Evolutionary conservation across 805 yeast genomes (phyloP), one percentile per base, ranked within the genome.

Genomic region (Pachysolen tannophilus): DNA sequence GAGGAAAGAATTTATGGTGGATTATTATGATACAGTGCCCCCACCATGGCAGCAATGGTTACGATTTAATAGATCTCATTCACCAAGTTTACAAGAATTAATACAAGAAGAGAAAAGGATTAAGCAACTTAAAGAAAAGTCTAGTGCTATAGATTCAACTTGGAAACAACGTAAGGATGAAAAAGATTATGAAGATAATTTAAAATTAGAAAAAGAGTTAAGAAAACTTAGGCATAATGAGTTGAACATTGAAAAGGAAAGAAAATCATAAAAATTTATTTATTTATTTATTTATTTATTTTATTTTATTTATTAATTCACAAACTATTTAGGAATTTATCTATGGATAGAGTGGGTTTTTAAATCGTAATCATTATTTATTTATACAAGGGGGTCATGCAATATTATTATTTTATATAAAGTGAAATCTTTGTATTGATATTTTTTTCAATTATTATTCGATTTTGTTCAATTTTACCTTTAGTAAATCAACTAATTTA

Each of bases 11-110:
- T 71, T 69, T 48, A 64, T 72, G 30, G 72, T 69, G 6, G 82
- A 78, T 42, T 78, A 79, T 43, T 75, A 74, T 43, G 53, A 63
- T 6, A 72, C 75, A 13, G 73, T 68, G 3, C 77, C 77, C 13
- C 73, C 86, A 11, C 85, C 76, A 47, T 84, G 95, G 94, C 61
- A 72, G 26, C 88, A 80, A 51, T 84, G 95, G 94, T 65, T 85
- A 15, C 56, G 90, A 35, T 63, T 72, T 45, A 75, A 83, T 2
- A 63, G 92, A 33, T 55, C 61, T 1, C 49, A 56, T 2, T 66
- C 78, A 6, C 95, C 95, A 0, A 63, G 77, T 1, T 46, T 84
- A 15, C 61, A 67, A 26, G 94, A 84, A 41, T 65, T 84, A 26
- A 43, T 67, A 2, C 59, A 57, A 2, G 94, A 84, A 45, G 63